Evolutionary conservation across 2,329 filamentous ascomycete genomes (phyloP), one percentile per base, ranked within the genome.

Genomic region (Apiospora sp.): DNA sequence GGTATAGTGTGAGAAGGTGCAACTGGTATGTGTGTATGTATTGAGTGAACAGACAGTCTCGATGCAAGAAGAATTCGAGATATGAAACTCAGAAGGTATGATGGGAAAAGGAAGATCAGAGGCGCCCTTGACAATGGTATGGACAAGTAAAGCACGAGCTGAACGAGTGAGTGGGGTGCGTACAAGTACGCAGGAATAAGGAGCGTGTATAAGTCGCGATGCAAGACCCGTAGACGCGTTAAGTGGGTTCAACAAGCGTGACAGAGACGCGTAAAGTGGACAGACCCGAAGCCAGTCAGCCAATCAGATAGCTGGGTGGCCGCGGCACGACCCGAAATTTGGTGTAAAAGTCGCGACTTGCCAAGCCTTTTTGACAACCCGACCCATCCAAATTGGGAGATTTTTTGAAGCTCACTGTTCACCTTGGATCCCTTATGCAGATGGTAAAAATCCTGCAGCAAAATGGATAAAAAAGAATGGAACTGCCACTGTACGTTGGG

Each of bases 151-250:
- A 41, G 30, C 41, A 64, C 8, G 19, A n/a, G 30, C 58, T 64
- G 54, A 34, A 61, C 54, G 34, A 37, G 54, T 41, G 58, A 41
- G 58, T 64, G 58, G 34, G 58, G 19, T 64, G 58, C 22, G 44
- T 22, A 48, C 58, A 41, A 41, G 19, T 30, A 61, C 30, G 58
- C 34, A 64, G 58, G 58, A 64, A 64, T 64, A 64, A 64, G 58
- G 58, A 64, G 58, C 58, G 44, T 68, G 67, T 68, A 48, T 68
- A 68, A 68, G 67, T 68, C 43, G 67, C 43, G 67, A 68, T 68
- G 58, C 58, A 41, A 68, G 19, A 19, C 67, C 30, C 41, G 67
- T 2, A 22, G 13, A 48, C 67, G 67, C 67, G 67, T 68, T 34
- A 16, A 48, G 67, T 48, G 67, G 67, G 19, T 34, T 41, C 4